Conservation (phyloP, 768 basidiomycete genomes). For the Mycena epipterygia region DNA sequence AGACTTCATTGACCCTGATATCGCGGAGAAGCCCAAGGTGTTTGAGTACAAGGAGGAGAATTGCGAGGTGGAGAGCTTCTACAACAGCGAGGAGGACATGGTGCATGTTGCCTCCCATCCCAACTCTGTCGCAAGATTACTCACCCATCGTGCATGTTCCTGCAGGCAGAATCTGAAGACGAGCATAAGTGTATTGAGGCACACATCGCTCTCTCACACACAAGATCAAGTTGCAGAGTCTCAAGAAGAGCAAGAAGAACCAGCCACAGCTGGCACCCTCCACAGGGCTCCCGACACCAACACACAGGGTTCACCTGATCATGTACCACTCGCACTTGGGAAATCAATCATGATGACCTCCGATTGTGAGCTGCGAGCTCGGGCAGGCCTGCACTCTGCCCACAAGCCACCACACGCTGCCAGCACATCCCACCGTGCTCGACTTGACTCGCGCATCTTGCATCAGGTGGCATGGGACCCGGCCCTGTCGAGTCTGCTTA, state of each 20-base stretch:
- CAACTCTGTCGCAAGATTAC: background rate
- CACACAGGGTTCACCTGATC: too few species aligned
- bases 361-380: too few species aligned
- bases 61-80: conserved; percentile 95
- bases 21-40: conserved; percentile 95
- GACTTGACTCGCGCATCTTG: too few species aligned
- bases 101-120: conserved; percentile 55
- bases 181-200: conserved; percentile 84
- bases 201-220: conserved; percentile 68
- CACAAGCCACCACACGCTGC: too few species aligned
- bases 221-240: conserved; percentile 79
- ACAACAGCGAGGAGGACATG: conserved; percentile 90
- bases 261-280: conserved; percentile 80
- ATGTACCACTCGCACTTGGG: too few species aligned
- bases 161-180: conserved; percentile 80
- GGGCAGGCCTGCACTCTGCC: too few species aligned
- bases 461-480: too few species aligned
- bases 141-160: conserved; percentile 38
- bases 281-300: conserved; percentile 77
- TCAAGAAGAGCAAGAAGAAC: conserved; percentile 93
- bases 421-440: too few species aligned
- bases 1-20: conserved; percentile 98
- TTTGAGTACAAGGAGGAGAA: conserved; percentile 97
- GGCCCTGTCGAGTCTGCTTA: too few species aligned
- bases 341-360: too few species aligned